Evolutionary conservation across 2,329 filamentous ascomycete species (phyloP), one percentile per base, ranked within the genome.

Genomic region (Fusarium dimerum): DNA sequence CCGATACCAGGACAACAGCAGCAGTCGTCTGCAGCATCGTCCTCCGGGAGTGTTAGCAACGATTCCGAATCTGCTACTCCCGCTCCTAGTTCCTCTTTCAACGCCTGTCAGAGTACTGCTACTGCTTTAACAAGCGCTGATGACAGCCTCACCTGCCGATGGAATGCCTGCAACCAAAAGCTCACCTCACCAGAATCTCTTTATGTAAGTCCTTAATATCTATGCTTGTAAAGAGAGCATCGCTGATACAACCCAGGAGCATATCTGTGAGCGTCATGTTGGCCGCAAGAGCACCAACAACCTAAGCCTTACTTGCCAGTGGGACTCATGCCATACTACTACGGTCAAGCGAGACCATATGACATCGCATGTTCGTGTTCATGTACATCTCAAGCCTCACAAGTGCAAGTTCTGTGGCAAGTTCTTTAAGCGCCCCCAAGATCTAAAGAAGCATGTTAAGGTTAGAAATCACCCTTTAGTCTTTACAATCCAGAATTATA

Each of bases 261-360:
- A 99, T 74, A 92, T 99, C 63, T 97, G 94, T 75, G 94, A 97
- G 73, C 90, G 92, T 68, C 94, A 99, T 80, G 92, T 99, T 71
- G 94, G 94, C 60, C 91, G 94, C 75, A 99, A 99, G 81, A 96
- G 90, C 78, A 99, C 94, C 69, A 97, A 97, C 79, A 99, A 99
- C 76, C 81, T 99, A 68, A 97, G 94, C 74, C 76, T 99, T 71
- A 97, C 92, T 49, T 99, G 94, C 76, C 90, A 95, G 71, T 99
- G 94, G 94, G 94, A 92, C 65, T 89, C 88, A 60, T 99, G 94
- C 78, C 87, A 92, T 59, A 97, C 93, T 18, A 97, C 92, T 44
- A 97, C 93, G 2, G 93, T 97, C 71, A 97, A 99, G 82, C 91
- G 94, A 66, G 94, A 97, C 68, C 94, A 99, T 77, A 99, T 99